Percentiles rank a stretch among this genome's conserved stretches.
Evolutionary conservation across 306 rosid species (phyloP).

Genomic region (Parietaria judaica): DNA sequence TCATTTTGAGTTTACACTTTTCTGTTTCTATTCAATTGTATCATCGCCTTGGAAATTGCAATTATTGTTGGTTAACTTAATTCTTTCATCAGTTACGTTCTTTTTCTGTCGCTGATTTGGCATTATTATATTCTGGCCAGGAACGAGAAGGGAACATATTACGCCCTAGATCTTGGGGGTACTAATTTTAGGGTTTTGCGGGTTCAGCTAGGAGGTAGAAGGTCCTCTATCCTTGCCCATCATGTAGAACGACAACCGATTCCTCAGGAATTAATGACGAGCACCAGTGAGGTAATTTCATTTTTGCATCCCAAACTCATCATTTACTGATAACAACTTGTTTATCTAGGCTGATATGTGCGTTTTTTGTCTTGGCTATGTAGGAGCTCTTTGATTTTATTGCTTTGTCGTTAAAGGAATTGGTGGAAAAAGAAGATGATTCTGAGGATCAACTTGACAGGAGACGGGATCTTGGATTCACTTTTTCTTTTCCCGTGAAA

Average conservation of each 20-base stretch:
- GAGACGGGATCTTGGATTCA: conserved; percentile 76
- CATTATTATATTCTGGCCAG: conserved; percentile 29
- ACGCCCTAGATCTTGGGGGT: conserved; percentile 88
- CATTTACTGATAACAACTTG: not conserved
- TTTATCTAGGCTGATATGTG: conserved; percentile 7
- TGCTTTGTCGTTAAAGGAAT: conserved; percentile 59
- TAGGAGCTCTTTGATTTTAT: conserved; percentile 86
- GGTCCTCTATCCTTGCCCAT: conserved; percentile 35
- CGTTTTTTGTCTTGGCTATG: conserved; percentile 17
- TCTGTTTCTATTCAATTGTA: no score
- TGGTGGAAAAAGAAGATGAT: conserved; percentile 51
- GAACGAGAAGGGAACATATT: conserved; percentile 72
- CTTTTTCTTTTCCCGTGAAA: conserved; percentile 87
- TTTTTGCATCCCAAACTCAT: conserved; percentile 7
- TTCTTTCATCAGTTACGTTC: not conserved
- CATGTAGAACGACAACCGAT: conserved; percentile 63
- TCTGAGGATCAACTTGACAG: conserved; percentile 34
- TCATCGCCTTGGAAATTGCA: not conserved
- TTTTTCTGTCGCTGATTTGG: conserved; percentile 9
- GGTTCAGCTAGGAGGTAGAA: conserved; percentile 59
- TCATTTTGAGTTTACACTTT: not conserved
- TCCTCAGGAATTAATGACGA: conserved; percentile 60
- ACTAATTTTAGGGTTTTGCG: conserved; percentile 85
- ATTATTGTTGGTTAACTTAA: not conserved
- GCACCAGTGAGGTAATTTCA: conserved; percentile 63